Evolutionary conservation across 805 yeast genomes (phyloP), one percentile per base, ranked within the genome.

Genomic region (Suhomyces sp.): DNA sequence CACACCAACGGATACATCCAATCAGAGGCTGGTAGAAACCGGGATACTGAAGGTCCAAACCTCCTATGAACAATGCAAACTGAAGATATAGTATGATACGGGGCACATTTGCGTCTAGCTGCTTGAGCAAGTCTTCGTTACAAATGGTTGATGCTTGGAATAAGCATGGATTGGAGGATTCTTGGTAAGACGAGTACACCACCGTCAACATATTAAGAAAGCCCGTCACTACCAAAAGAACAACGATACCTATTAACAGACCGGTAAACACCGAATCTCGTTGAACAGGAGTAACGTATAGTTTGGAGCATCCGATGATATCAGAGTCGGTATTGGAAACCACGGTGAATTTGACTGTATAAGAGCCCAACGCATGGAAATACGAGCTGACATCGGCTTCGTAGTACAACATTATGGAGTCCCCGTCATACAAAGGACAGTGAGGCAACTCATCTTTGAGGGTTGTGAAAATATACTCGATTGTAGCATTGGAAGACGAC

Each of bases 1-100:
- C 79, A 41, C 79, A 68, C 89, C 89, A 84, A 15, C 80, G 65
- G 17, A 81, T 59, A 13, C 75, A 66, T 2, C 82, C 70, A 45
- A 83, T 63, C 12, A 81, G 62, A 0, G 86, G 86, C 54, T 78
- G 86, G 53, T 76, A 81, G 59, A 80, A 83, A 0, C 86, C 88
- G 0, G 91, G 90, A 57, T 80, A 85, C 22, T 72, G 67, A 17
- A 85, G 61, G 55, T 76, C 75, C 25, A 86, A 67, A 3, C 81
- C 85, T 5, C 79, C 80, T 57, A 80, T 72, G 60, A 84, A 81
- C 43, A 82, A 75, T 1, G 83, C 78, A 67, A 79, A 85, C 60
- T 86, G 90, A 31, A 83, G 60, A 63, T 83, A 84, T 17, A 73
- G 64, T 1, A 84, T 56, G 43, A 79, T 74, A 35, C 81, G 80